These are phyloP conservation scores for Daldinia vernicosa DNA, from an alignment of 495 filamentous ascomycete genomes.

Conservation along the genomic window DNA sequence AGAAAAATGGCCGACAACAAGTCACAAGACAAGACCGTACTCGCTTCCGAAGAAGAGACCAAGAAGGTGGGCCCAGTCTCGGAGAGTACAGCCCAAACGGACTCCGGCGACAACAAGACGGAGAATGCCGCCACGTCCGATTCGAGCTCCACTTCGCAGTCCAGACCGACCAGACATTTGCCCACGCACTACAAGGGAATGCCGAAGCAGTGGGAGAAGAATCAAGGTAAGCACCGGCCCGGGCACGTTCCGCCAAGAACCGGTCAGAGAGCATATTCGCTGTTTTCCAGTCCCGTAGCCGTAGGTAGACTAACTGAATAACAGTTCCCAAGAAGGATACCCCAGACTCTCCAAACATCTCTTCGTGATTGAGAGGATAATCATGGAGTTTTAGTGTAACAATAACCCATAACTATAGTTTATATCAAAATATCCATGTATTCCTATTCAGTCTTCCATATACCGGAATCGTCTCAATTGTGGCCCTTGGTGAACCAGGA, in stretches of 20 bases:
- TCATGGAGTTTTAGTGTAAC: neutral
- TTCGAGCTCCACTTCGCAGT: constrained; percentile 22
- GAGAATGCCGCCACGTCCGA: constrained; percentile 26
- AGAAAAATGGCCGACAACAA: constrained; percentile 35
- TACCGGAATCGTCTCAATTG: neutral
- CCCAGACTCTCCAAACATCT: neutral
- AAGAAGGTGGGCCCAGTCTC: constrained; percentile 17
- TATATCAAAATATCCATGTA: neutral
- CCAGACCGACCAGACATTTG: constrained; percentile 18
- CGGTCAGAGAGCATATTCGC: neutral
- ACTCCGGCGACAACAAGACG: constrained; percentile 35
- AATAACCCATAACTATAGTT: constrained; percentile 1
- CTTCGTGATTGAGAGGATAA: neutral
- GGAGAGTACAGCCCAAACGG: constrained; percentile 14
- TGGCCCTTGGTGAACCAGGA: neutral
- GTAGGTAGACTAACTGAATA: constrained; percentile 11
- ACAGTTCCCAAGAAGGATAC: constrained; percentile 42
- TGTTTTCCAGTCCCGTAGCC: neutral
- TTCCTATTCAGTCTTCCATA: neutral
- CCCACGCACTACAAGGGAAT: constrained; percentile 44
- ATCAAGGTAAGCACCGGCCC: constrained; percentile 32
- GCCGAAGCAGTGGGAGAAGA: constrained; percentile 49
- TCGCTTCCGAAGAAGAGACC: constrained; percentile 9
- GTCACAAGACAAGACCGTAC: constrained; percentile 20
- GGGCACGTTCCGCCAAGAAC: neutral